These are phyloP conservation scores for Microsporum ferrugineum DNA, from an alignment of 2,329 filamentous ascomycete genomes.

Conservation along the genomic window DNA sequence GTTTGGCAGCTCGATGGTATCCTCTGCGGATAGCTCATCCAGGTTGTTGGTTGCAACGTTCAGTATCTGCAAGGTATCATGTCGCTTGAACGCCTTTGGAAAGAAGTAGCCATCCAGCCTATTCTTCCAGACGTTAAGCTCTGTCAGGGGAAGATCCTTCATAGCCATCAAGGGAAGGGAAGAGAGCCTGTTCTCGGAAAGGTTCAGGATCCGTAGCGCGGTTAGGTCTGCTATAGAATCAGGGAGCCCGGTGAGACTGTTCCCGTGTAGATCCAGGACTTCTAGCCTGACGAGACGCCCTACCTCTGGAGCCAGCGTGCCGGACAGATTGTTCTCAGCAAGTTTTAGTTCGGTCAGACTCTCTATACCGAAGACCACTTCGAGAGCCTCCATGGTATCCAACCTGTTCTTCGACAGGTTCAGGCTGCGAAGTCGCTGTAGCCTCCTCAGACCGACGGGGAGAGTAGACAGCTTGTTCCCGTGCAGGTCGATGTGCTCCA, in stretches of 20 bases:
- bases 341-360: constrained; percentile 70
- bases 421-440: constrained; percentile 64
- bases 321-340: constrained; percentile 63
- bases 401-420: constrained; percentile 81
- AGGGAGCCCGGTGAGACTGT: constrained; percentile 63
- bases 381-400: constrained; percentile 52
- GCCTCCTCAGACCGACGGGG: constrained; percentile 61
- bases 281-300: constrained; percentile 58
- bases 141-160: constrained; percentile 55
- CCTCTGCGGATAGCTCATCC: constrained; percentile 38
- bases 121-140: constrained; percentile 68
- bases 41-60: constrained; percentile 71
- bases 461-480: constrained; percentile 64
- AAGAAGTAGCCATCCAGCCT: constrained; percentile 63
- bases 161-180: constrained; percentile 60
- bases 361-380: constrained; percentile 60
- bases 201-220: constrained; percentile 62
- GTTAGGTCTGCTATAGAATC: constrained; percentile 54
- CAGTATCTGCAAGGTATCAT: constrained; percentile 59
- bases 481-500: constrained; percentile 76
- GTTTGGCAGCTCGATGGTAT: constrained; percentile 53
- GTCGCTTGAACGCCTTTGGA: constrained; percentile 44
- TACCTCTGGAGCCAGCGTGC: constrained; percentile 54
- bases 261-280: constrained; percentile 67
- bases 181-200: constrained; percentile 67